phyloP scores from a whole-genome alignment of 2,329 filamentous ascomycete species.

The Talaromyces sp. region DNA sequence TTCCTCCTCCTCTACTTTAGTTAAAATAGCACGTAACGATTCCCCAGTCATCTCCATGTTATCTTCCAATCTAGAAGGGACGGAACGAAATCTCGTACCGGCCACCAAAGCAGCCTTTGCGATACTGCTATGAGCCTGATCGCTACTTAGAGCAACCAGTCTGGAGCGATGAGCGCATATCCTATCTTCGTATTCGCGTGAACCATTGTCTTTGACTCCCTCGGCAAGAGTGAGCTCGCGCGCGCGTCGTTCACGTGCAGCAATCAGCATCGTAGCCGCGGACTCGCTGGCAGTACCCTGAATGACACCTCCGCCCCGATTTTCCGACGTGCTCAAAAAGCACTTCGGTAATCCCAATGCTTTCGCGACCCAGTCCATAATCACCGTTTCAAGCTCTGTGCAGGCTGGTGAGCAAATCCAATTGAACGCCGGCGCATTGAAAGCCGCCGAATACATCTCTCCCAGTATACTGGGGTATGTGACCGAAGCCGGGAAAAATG shows the following conservation, averaged over 20 bases:
- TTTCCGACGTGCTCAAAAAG: slow-evolving; percentile 67
- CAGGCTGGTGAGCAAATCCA: slow-evolving; percentile 92
- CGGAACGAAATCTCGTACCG: slow-evolving; percentile 72
- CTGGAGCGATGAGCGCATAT: slow-evolving; percentile 63
- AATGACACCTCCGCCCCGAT: slow-evolving; percentile 78
- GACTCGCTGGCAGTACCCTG: slow-evolving; percentile 88
- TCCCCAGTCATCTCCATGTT: slow-evolving; percentile 67
- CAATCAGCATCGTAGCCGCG: slow-evolving; percentile 79
- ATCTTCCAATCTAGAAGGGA: slow-evolving; percentile 60
- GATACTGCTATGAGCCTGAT: slow-evolving; percentile 75
- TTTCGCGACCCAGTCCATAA: slow-evolving; percentile 86
- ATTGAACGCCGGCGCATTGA: slow-evolving; percentile 90
- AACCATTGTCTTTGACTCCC: slow-evolving; percentile 39
- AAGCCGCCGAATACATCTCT: slow-evolving; percentile 85
- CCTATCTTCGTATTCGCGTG: slow-evolving; percentile 64
- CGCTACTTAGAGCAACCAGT: slow-evolving; percentile 76
- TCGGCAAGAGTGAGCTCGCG: slow-evolving; percentile 54
- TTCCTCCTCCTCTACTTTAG: slow-evolving; percentile 60
- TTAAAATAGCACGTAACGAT: slow-evolving; percentile 59
- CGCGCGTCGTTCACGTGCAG: slow-evolving; percentile 76
- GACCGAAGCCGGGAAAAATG: slow-evolving; percentile 82
- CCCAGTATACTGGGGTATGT: slow-evolving; percentile 82
- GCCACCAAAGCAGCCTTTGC: slow-evolving; percentile 84
- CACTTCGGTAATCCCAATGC: slow-evolving; percentile 68
- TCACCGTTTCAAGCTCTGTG: slow-evolving; percentile 88